phyloP scores from a whole-genome alignment of 1,284 basidiomycete species.

The Clitocybe nebularis region DNA sequence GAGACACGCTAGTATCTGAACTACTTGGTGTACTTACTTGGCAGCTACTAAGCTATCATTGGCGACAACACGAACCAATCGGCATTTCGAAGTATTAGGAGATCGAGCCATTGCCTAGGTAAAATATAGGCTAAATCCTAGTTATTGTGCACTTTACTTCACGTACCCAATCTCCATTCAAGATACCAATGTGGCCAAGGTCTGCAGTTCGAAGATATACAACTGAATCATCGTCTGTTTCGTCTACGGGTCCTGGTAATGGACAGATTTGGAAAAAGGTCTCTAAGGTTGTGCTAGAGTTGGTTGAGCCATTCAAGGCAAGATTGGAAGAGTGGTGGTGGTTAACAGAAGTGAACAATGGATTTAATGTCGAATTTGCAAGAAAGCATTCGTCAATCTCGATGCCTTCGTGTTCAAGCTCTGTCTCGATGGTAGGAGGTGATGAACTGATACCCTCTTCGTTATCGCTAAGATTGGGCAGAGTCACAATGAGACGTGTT shows the following conservation, averaged over 20 bases:
- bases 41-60: conserved; percentile 40
- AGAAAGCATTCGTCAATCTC: conserved; percentile 76
- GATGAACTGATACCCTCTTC: conserved; percentile 12
- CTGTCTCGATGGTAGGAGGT: conserved; percentile 20
- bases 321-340: conserved; percentile 11
- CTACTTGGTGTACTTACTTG: conserved; percentile 22
- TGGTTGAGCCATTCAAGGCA: conserved; percentile 1
- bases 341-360: conserved; percentile 16
- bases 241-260: conserved; percentile 30
- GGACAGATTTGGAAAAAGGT: conserved; percentile 24
- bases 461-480: conserved; percentile 20
- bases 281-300: conserved; percentile 10
- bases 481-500: conserved; percentile 60
- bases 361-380: conserved; percentile 40
- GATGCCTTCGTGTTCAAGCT: conserved; percentile 37
- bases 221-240: conserved; percentile 41
- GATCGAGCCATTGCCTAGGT: conserved; percentile 32
- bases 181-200: conserved; percentile 69
- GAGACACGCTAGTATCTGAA: neutral
- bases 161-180: conserved; percentile 88
- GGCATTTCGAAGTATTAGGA: conserved; percentile 29
- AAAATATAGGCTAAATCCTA: conserved; percentile 8
- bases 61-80: conserved; percentile 57
- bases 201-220: conserved; percentile 60
- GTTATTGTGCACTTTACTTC: neutral